Conservation (phyloP, 805 yeast genomes). For the Candida vartiovaarae region DNA sequence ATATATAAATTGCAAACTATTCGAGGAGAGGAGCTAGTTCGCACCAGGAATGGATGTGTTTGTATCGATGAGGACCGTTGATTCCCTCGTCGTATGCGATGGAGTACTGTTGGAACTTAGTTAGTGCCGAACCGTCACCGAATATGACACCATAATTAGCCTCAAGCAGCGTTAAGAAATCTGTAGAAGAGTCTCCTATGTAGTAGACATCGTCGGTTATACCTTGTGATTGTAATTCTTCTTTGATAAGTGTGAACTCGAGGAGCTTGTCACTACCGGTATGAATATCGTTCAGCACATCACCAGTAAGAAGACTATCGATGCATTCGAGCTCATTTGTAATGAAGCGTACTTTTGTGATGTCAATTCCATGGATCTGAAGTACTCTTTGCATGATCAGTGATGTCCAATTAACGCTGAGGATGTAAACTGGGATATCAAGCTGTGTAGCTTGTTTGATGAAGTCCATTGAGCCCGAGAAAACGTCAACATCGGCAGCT, state of each 20-base stretch:
- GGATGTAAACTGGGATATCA: constrained; percentile 33
- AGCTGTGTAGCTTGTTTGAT: constrained; percentile 8
- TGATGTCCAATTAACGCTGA: constrained; percentile 61
- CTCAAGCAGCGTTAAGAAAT: constrained; percentile 41
- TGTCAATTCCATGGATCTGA: constrained; percentile 16
- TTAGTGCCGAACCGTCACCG: constrained; percentile 29
- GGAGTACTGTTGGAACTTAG: constrained; percentile 20
- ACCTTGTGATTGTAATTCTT: constrained; percentile 12
- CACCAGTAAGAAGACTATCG: constrained; percentile 23
- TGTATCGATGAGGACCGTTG: constrained; percentile 10
- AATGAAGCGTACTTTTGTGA: constrained; percentile 26
- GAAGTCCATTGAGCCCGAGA: constrained; percentile 26
- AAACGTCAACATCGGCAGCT: constrained; percentile 31
- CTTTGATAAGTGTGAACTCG: constrained; percentile 16
- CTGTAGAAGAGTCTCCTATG: constrained; percentile 61
- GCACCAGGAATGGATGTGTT: constrained; percentile 18
- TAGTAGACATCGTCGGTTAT: constrained; percentile 29
- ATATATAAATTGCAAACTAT: background rate
- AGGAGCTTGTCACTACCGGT: constrained; percentile 36
- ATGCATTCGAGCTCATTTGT: constrained; percentile 46
- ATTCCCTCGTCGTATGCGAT: constrained; percentile 14
- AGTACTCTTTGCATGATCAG: constrained; percentile 34
- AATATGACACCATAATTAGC: constrained; percentile 43
- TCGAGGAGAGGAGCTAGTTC: constrained; percentile 12
- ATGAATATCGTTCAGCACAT: constrained; percentile 10